A percentile compares a stretch with the other conserved stretches of the same genome.
Evolutionary conservation across 371 early-diverging fungal species (phyloP).

Genomic region (Syncephalis plumigaleata): DNA sequence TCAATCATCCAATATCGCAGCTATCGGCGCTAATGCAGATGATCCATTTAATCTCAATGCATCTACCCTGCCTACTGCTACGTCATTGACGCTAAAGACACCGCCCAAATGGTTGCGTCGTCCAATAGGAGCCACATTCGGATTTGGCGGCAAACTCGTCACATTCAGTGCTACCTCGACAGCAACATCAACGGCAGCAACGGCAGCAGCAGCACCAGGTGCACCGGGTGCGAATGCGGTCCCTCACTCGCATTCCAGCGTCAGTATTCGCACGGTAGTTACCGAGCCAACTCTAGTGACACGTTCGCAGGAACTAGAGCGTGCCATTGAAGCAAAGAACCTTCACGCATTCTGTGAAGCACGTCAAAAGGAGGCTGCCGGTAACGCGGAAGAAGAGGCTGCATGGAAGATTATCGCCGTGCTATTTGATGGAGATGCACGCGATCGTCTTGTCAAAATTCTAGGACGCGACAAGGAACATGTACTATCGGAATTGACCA

Average conservation of each 20-base stretch:
- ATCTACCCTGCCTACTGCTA: conserved; percentile 5
- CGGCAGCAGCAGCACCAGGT: conserved; percentile 15
- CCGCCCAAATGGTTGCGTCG: conserved; percentile 94
- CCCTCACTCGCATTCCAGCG: conserved; percentile 12
- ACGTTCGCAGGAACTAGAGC: conserved; percentile 41
- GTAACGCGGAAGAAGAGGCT: conserved; percentile 33
- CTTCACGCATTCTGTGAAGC: conserved; percentile 30
- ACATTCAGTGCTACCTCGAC: conserved; percentile 24
- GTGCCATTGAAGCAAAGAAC: conserved; percentile 27
- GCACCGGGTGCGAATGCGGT: conserved; percentile 18
- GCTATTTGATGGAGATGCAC: conserved; percentile 57
- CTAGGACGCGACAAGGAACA: conserved; percentile 66
- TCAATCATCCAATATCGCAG: conserved; percentile 9
- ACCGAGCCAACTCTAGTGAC: conserved; percentile 43
- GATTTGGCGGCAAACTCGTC: conserved; percentile 80
- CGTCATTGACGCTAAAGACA: conserved; percentile 47
- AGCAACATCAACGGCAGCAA: conserved; percentile 3
- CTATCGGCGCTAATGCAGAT: conserved; percentile 60
- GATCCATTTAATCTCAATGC: conserved; percentile 9
- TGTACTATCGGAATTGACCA: conserved; percentile 26
- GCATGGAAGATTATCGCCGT: conserved; percentile 76
- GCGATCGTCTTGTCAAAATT: conserved; percentile 66
- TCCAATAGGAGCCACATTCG: conserved; percentile 78
- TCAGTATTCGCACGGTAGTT: conserved; percentile 26
- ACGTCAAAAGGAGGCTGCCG: conserved; percentile 21